Percentiles rank a stretch among this genome's conserved stretches.
Conservation (phyloP, 306 rosid genomes). For the Rosa multiflora region DNA sequence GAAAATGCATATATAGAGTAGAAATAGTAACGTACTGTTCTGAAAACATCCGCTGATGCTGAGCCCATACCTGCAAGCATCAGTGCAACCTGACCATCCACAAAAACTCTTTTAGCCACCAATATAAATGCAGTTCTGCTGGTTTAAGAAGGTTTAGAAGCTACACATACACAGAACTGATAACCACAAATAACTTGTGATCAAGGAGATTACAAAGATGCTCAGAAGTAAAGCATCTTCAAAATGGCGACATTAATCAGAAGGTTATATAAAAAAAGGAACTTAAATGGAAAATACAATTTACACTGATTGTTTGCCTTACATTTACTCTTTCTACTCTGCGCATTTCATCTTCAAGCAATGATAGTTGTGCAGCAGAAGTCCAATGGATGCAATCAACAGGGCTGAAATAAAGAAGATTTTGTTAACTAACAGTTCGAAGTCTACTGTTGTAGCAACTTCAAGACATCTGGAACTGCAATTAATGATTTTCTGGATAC, state of each 20-base stretch:
- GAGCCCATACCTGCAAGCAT: slow-evolving; percentile 97
- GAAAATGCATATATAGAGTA: background rate
- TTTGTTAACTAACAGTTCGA: slow-evolving; percentile 8
- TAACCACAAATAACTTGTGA: slow-evolving; percentile 10
- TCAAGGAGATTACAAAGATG: slow-evolving; percentile 16
- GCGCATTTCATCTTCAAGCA: slow-evolving; percentile 98
- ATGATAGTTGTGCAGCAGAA: slow-evolving; percentile 87
- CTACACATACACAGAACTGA: background rate
- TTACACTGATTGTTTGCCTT: slow-evolving; percentile 29
- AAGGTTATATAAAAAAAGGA: background rate
- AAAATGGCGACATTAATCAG: slow-evolving; percentile 18
- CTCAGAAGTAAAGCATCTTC: slow-evolving; percentile 13
- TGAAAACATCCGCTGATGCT: slow-evolving; percentile 66
- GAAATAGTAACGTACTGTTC: slow-evolving; percentile 48
- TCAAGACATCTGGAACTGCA: slow-evolving; percentile 3
- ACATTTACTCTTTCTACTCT: slow-evolving; percentile 95
- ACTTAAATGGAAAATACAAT: slow-evolving; percentile 16
- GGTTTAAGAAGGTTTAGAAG: background rate
- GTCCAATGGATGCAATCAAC: slow-evolving; percentile 99
- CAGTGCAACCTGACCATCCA: slow-evolving; percentile 67
- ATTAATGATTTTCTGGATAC: background rate
- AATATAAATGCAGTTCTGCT: background rate
- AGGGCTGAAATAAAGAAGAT: slow-evolving; percentile 61
- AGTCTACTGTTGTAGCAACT: slow-evolving; percentile 6
- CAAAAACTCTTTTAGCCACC: slow-evolving; percentile 19